Conservation (phyloP, 257 asterid species). For the Mentha longifolia region DNA sequence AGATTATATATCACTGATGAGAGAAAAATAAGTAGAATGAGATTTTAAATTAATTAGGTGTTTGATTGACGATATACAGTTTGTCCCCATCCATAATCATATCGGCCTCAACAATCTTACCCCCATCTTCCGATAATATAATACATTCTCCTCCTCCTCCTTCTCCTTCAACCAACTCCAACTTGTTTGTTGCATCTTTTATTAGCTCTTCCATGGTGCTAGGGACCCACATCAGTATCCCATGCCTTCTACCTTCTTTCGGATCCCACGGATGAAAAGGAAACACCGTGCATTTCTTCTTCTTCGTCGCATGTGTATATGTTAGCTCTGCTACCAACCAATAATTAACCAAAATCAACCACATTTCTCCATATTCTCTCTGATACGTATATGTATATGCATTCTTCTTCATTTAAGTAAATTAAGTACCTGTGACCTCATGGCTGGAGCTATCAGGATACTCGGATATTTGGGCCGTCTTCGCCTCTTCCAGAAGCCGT, state of each 20-base stretch:
- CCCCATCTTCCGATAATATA: slow-evolving; percentile 78
- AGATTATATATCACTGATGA: slow-evolving; percentile 4
- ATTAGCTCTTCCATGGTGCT: slow-evolving; percentile 66
- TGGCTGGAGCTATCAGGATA: slow-evolving; percentile 41
- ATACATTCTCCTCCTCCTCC: slow-evolving; percentile 38
- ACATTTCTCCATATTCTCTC: background rate
- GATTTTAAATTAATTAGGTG: background rate
- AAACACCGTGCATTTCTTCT: slow-evolving; percentile 83
- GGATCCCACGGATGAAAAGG: slow-evolving; percentile 81
- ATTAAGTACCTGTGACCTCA: slow-evolving; percentile 53
- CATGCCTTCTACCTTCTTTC: slow-evolving; percentile 54
- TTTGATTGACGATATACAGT: slow-evolving; percentile 56
- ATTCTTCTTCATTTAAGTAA: too few relatives aligned
- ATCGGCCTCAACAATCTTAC: slow-evolving; percentile 66
- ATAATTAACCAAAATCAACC: background rate
- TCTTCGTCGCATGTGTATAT: slow-evolving; percentile 41
- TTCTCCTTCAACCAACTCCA: slow-evolving; percentile 37
- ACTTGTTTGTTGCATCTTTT: slow-evolving; percentile 50
- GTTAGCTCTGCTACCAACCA: slow-evolving; percentile 45
- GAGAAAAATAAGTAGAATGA: too few relatives aligned
- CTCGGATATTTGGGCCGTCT: slow-evolving; percentile 50
- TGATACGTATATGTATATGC: too few relatives aligned
- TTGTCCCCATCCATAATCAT: slow-evolving; percentile 72
- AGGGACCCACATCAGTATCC: slow-evolving; percentile 84
- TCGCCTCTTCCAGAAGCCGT: slow-evolving; percentile 70